Evolutionary conservation across 495 filamentous ascomycete species (phyloP).

Genomic region (Aspergillus homomorphus): DNA sequence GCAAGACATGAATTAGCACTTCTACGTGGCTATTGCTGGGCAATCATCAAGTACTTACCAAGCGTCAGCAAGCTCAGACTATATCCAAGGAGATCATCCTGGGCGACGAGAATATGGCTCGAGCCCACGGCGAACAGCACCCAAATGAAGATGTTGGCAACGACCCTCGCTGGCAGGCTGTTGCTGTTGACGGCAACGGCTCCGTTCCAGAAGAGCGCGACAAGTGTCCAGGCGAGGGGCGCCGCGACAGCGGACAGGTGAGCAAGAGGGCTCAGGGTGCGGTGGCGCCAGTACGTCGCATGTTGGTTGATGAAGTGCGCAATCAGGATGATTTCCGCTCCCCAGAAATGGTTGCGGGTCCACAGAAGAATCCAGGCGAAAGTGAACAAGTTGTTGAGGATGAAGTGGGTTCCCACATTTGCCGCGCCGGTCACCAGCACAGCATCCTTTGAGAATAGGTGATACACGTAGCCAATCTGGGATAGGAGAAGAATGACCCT

Average conservation of each 20-base stretch:
- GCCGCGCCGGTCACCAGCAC: constrained; percentile 64
- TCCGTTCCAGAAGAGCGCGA: constrained; percentile 83
- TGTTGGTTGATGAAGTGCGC: constrained; percentile 78
- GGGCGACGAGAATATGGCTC: constrained; percentile 65
- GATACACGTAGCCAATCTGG: constrained; percentile 70
- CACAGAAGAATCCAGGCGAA: constrained; percentile 80
- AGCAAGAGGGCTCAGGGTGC: constrained; percentile 61
- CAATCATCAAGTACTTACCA: constrained; percentile 32
- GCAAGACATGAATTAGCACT: constrained; percentile 12
- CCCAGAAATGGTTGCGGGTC: constrained; percentile 68
- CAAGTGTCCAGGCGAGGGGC: constrained; percentile 79
- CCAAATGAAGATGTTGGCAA: constrained; percentile 87
- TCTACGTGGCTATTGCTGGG: background rate
- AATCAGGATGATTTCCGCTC: constrained; percentile 68
- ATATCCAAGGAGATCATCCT: constrained; percentile 84
- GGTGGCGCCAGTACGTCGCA: constrained; percentile 75
- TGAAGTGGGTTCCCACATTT: constrained; percentile 78
- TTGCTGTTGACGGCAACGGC: constrained; percentile 66
- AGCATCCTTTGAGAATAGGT: constrained; percentile 66
- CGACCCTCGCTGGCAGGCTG: constrained; percentile 61
- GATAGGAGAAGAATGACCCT: constrained; percentile 73
- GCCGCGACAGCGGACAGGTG: constrained; percentile 71
- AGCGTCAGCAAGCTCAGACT: constrained; percentile 67
- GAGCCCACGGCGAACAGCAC: constrained; percentile 68
- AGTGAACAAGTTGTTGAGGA: constrained; percentile 76